phyloP scores from a whole-genome alignment of 225 moss, liverwort and hornwort genomes.

The Asterella californica region DNA sequence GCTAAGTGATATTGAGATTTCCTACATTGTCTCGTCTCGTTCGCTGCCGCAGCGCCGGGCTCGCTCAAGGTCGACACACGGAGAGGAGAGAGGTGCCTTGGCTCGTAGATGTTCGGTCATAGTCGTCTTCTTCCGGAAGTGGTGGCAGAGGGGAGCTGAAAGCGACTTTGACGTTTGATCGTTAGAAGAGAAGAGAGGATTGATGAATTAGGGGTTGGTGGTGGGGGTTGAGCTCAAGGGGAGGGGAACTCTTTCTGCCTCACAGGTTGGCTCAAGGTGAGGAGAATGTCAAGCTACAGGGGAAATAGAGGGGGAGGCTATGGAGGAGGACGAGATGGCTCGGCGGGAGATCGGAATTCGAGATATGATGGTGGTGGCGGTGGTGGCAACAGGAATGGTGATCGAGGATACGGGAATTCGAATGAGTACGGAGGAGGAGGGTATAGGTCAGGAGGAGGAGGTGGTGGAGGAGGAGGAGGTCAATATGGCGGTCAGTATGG shows the following conservation, averaged over 20 bases:
- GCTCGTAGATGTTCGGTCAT: neutral
- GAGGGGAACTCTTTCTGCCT: conserved; percentile 1
- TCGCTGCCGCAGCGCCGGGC: neutral
- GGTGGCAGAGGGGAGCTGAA: neutral
- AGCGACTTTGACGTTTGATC: neutral
- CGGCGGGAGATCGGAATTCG: conserved; percentile 36
- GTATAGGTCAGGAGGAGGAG: conserved; percentile 61
- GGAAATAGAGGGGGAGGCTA: conserved; percentile 39
- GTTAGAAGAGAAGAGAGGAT: neutral
- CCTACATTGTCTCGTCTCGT: neutral
- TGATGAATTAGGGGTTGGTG: conserved; percentile 22
- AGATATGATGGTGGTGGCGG: conserved; percentile 44
- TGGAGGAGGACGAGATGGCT: conserved; percentile 41
- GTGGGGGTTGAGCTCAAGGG: neutral
- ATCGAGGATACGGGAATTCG: conserved; percentile 41
- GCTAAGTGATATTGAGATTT: neutral
- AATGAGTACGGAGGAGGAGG: conserved; percentile 57
- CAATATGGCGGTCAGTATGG: conserved; percentile 9
- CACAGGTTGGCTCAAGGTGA: neutral
- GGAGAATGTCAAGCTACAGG: conserved; percentile 40
- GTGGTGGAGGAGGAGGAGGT: conserved; percentile 28
- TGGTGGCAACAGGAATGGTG: conserved; percentile 38
- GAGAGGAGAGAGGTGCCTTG: neutral
- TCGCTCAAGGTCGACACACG: neutral
- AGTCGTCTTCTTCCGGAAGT: neutral